These are phyloP conservation scores for Xylariomycetidae sp. DNA, from an alignment of 2,329 filamentous ascomycete species.

Conservation along the genomic window DNA sequence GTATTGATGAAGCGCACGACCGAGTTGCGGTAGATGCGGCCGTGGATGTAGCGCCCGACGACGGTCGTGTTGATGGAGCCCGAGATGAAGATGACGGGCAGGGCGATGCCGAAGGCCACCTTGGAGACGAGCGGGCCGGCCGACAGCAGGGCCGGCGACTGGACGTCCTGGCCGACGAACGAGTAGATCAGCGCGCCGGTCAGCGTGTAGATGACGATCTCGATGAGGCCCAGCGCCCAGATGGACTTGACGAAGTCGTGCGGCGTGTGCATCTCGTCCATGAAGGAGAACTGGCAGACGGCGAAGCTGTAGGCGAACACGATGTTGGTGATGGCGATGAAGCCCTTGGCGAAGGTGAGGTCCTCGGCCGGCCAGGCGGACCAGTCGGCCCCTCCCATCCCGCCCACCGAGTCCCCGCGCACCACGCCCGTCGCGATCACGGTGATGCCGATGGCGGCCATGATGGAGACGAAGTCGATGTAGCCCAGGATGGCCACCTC, in stretches of 20 bases:
- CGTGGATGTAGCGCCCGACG: constrained; percentile 34
- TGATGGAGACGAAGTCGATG: constrained; percentile 54
- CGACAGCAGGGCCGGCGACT: constrained; percentile 57
- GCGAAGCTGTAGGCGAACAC: constrained; percentile 54
- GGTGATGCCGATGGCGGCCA: constrained; percentile 52
- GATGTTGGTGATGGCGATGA: constrained; percentile 55
- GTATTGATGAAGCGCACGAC: constrained; percentile 30
- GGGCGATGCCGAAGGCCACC: constrained; percentile 57
- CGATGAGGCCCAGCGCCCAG: constrained; percentile 47
- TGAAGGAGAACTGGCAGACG: constrained; percentile 33
- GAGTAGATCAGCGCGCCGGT: constrained; percentile 59
- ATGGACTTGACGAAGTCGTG: constrained; percentile 35
- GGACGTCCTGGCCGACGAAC: constrained; percentile 52
- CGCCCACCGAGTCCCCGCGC: constrained; percentile 11
- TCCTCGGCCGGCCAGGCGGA: constrained; percentile 28
- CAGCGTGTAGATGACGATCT: constrained; percentile 55
- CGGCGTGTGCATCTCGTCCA: constrained; percentile 37
- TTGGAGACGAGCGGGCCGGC: constrained; percentile 50
- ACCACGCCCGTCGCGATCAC: constrained; percentile 53
- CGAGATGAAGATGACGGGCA: constrained; percentile 61
- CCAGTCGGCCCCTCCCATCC: constrained; percentile 28
- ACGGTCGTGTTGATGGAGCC: constrained; percentile 61
- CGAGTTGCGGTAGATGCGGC: constrained; percentile 26
- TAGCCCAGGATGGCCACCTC: constrained; percentile 55
- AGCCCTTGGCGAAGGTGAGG: constrained; percentile 41